Percentiles rank a stretch among this genome's conserved stretches.
Evolutionary conservation across 2,329 filamentous ascomycete genomes (phyloP).

Genomic region (Rosellinia necatrix): DNA sequence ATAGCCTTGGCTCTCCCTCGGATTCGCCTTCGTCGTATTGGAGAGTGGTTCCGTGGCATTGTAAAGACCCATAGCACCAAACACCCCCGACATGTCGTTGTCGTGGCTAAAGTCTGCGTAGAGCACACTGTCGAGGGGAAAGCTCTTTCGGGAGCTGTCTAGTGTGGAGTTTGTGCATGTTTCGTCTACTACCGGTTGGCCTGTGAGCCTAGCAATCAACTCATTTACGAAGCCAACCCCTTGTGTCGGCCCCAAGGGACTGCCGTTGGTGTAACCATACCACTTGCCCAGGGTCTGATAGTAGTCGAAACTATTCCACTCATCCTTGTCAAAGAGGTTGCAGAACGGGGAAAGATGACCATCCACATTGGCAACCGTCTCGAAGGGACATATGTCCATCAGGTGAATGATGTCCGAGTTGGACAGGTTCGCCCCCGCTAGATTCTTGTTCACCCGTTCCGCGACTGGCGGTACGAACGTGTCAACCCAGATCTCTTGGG

Average conservation of each 20-base stretch:
- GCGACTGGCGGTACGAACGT: constrained; percentile 71
- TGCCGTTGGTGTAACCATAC: constrained; percentile 79
- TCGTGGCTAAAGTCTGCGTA: constrained; percentile 95
- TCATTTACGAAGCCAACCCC: constrained; percentile 89
- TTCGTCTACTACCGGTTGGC: constrained; percentile 68
- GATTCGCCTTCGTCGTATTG: constrained; percentile 54
- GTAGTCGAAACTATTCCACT: constrained; percentile 84
- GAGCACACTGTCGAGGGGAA: constrained; percentile 69
- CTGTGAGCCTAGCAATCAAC: constrained; percentile 78
- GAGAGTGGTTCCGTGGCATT: constrained; percentile 63
- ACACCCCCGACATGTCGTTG: constrained; percentile 80
- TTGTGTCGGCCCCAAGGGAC: constrained; percentile 79
- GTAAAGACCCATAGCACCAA: constrained; percentile 78
- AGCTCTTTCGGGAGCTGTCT: constrained; percentile 68
- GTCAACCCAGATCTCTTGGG: constrained; percentile 62
- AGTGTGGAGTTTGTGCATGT: constrained; percentile 81
- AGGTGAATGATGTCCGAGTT: constrained; percentile 67
- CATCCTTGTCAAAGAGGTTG: constrained; percentile 69
- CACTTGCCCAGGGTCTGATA: constrained; percentile 80
- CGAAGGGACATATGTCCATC: constrained; percentile 90
- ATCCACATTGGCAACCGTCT: constrained; percentile 69
- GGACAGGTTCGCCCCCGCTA: constrained; percentile 70
- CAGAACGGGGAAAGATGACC: constrained; percentile 73
- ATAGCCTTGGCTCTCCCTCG: constrained; percentile 66
- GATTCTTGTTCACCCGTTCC: constrained; percentile 68